Evolutionary conservation across 176 grass and related monocot genomes (phyloP), one percentile per base, ranked within the genome.

Genomic region (Tillandsia leiboldiana): DNA sequence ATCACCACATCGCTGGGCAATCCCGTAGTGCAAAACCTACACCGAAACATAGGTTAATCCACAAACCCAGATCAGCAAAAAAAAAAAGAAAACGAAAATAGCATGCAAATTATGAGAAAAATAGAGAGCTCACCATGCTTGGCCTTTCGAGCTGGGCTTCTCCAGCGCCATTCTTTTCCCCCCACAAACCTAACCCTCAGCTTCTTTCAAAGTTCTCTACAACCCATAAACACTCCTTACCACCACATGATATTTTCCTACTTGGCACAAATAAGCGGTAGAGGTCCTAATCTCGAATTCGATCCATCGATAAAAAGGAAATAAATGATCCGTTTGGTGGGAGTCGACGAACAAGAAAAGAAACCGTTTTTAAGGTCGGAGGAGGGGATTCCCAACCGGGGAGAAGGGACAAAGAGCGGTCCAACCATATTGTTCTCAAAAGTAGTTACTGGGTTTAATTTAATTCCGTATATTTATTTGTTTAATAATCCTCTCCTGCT

Each of bases 11-110:
- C 95, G 76, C 87, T 94, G 68, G 95, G 95, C 66, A 99, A 78
- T 10, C 90, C 95, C 13, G 94, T 99, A 70, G 94, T 99, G 84
- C 94, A 99, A 77, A 99, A 99, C 93, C 93, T 96, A 77, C 14
- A 50, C 13, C 10, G 71, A 56, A 22, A 75, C 14, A 51, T 52
- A 24, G 18, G 64, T 33, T 2, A 50, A 63, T 42, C 33, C 33
- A 42, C 33, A 42, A 23, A 61, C 12, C 1, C 2, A 61, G 5
- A 61, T 61, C 17, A 23, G 11, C 56, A 61, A 61, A 61, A 3
- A 18, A 5, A 15, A 57, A 6, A n/a, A 29, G 12, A 70, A 42
- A 18, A 69, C 64, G 24, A 69, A 68, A 22, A 26, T 13, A 53
- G 17, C 63, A 69, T 10, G 4, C n/a, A 29, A 13, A 70, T 2